Percentiles rank a stretch among this genome's conserved stretches.
These are phyloP conservation scores for Parmelia sp. DNA, from an alignment of 495 filamentous ascomycete genomes.

Conservation along the genomic window DNA sequence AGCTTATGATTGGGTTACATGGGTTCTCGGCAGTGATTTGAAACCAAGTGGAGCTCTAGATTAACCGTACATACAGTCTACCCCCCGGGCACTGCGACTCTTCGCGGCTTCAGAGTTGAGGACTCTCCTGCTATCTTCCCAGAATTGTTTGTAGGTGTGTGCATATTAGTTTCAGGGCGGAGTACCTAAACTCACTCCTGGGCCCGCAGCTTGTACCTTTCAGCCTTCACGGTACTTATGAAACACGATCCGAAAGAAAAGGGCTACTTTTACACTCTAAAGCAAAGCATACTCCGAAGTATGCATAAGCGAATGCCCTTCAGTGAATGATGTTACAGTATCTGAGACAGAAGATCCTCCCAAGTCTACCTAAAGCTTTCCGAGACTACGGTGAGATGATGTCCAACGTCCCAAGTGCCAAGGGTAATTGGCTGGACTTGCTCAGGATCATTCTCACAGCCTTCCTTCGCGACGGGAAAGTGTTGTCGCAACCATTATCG, in stretches of 20 bases:
- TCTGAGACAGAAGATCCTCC: constrained; percentile 77
- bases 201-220: constrained; percentile 56
- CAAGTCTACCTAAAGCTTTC: constrained; percentile 64
- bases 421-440: background rate
- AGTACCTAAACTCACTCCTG: constrained; percentile 55
- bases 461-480: no score
- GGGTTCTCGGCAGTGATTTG: constrained; percentile 43
- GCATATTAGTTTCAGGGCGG: constrained; percentile 52
- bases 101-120: constrained; percentile 70
- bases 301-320: constrained; percentile 17
- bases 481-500: constrained; percentile 64
- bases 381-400: constrained; percentile 44
- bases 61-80: background rate
- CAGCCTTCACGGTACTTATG: background rate
- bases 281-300: background rate
- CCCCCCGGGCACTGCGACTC: constrained; percentile 58
- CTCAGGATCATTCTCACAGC: constrained; percentile 66
- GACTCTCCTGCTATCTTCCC: constrained; percentile 69
- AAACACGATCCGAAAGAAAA: background rate
- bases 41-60: background rate
- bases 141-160: background rate
- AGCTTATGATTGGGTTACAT: constrained; percentile 59
- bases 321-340: constrained; percentile 47
- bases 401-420: background rate
- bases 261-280: background rate